A percentile compares a stretch with the other conserved stretches of the same genome.
Evolutionary conservation across 495 filamentous ascomycete genomes (phyloP).

Genomic region (Polyplosphaeria fusca): DNA sequence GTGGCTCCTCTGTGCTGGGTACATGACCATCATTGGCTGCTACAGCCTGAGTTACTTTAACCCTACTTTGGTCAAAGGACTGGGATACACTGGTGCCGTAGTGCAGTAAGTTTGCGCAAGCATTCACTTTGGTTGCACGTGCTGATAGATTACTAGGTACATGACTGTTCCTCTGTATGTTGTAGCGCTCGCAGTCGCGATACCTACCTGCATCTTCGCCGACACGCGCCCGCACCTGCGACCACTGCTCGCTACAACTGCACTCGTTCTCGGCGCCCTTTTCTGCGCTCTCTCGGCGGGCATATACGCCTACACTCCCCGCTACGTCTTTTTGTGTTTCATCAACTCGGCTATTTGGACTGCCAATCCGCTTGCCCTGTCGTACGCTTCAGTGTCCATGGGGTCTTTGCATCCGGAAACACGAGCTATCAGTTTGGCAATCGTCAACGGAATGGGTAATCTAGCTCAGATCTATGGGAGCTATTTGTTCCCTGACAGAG

Average conservation of each 20-base stretch:
- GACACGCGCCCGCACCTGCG: slow-evolving; percentile 4
- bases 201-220: slow-evolving; percentile 14
- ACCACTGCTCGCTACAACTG: neutral
- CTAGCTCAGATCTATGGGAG: slow-evolving; percentile 15
- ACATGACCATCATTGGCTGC: slow-evolving; percentile 40
- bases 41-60: slow-evolving; percentile 53
- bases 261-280: slow-evolving; percentile 2
- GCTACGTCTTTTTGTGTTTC: slow-evolving; percentile 18
- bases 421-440: slow-evolving; percentile 9
- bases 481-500: slow-evolving; percentile 10
- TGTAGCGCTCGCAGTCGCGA: slow-evolving; percentile 10
- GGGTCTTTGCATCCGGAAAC: slow-evolving; percentile 10
- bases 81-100: slow-evolving; percentile 46
- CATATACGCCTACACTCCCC: slow-evolving; percentile 12
- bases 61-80: slow-evolving; percentile 48
- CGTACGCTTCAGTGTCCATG: slow-evolving; percentile 5
- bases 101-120: slow-evolving; percentile 38
- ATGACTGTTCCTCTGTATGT: slow-evolving; percentile 16
- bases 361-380: slow-evolving; percentile 8
- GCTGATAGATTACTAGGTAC: neutral
- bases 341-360: slow-evolving; percentile 18
- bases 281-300: slow-evolving; percentile 16
- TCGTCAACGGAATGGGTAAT: slow-evolving; percentile 15
- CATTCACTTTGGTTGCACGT: neutral
- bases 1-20: slow-evolving; percentile 37